These are phyloP conservation scores for Aspergillus luchuensis DNA, from an alignment of 2,329 filamentous ascomycete genomes.

Conservation along the genomic window DNA sequence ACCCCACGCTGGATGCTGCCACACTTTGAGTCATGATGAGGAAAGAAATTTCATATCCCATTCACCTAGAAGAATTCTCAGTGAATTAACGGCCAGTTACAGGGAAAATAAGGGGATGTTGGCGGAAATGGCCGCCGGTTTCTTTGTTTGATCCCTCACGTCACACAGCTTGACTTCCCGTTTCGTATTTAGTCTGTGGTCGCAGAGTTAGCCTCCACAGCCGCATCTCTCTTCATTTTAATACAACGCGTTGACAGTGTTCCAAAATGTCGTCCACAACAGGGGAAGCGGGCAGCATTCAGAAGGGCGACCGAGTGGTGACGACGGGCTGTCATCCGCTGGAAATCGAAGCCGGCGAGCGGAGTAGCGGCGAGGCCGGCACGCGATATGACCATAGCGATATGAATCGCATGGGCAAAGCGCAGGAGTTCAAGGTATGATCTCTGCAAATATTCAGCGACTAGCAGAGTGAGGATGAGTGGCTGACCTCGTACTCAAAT, in stretches of 20 bases:
- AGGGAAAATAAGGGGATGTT: background rate
- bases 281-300: background rate
- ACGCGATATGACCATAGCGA: conserved; percentile 28
- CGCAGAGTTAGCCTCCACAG: background rate
- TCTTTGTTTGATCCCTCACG: background rate
- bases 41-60: background rate
- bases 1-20: no score
- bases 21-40: background rate
- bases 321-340: conserved; percentile 5
- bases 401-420: conserved; percentile 36
- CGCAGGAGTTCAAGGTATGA: conserved; percentile 32
- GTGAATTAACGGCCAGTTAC: background rate
- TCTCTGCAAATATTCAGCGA: background rate
- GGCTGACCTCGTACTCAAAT: background rate
- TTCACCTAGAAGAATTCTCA: background rate
- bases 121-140: background rate
- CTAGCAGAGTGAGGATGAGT: background rate
- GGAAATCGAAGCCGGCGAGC: conserved; percentile 8
- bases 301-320: conserved; percentile 2
- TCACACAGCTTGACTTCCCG: background rate
- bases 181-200: background rate
- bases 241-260: background rate
- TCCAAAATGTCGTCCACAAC: background rate
- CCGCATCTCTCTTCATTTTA: background rate
- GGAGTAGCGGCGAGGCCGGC: conserved; percentile 6